Base-by-base conservation (phyloP, 2,329 filamentous ascomycete genomes). In the Epichloe aotearoae region DNA sequence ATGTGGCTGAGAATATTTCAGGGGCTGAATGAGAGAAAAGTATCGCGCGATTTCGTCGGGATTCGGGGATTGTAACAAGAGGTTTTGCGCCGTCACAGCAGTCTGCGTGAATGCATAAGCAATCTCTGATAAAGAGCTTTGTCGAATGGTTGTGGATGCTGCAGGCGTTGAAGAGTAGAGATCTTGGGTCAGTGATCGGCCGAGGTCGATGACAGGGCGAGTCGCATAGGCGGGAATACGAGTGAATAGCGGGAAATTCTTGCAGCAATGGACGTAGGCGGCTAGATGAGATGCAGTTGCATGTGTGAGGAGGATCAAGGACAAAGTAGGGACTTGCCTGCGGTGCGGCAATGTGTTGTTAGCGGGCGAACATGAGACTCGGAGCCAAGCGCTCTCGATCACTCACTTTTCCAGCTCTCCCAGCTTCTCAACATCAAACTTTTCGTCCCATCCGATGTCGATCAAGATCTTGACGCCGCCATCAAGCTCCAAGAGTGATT, bases 1-100 rank as follows among this genome's bases (percentile, higher is more conserved):
- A 62, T 95, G 90, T 3, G 93, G 90, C 64, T 98, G 93, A 2
- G 89, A 95, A 71, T 97, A 98, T 69, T 97, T 97, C 37, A 98
- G 75, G 2, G 90, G 84, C 56, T 94, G 88, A 57, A 98, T 90
- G 10, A 88, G 76, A 20, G 86, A 85, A 66, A 97, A 98, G 69
- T 95, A 97, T 47, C 82, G 81, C 33, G 88, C 86, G 55, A 98
- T 96, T 62, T 98, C 93, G 52, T 95, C 88, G 4, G 82, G 68
- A 0, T 85, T 88, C 0, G 93, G 93, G 1, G 88, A 79, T 62
- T 82, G 73, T 45, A 80, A 66, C 57, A 84, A 67, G 59, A 85
- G 77, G 49, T 80, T 77, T 54, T 75, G 67, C 42, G 71, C 70
- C 2, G 68, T 60, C 1, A 74, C 70, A 3, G 72, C 66, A 15